Evolutionary conservation across 352 stramenopile genomes (phyloP), one percentile per base, ranked within the genome.

Genomic region (Globisporangium spinosum): DNA sequence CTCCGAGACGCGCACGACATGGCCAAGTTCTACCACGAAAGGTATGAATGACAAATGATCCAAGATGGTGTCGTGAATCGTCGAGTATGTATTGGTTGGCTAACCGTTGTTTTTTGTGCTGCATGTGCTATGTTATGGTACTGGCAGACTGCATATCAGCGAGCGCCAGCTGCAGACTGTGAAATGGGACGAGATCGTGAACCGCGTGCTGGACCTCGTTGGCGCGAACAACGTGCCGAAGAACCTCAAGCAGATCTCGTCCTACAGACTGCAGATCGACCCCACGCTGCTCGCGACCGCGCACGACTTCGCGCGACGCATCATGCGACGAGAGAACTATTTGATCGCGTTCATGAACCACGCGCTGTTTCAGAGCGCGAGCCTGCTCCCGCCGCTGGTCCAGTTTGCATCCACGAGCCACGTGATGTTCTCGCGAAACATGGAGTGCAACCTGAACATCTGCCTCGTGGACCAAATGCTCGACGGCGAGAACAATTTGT

Each of bases 271-370:
- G 27, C 88, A 95, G 57, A 83, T 96, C 60, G 78, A 95, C 27
- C 89, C 93, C 56, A 68, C 77, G 51, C 71, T 97, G 54, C 68
- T 95, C 17, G 77, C 78, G 34, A 90, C 85, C 32, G 78, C 90
- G 7, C 90, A 97, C 29, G 89, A 97, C 69, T 91, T 99, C 68
- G 95, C 97, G 0, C 82, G 94, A 64, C 92, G 98, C 56, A 99
- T 99, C 75, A 98, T 99, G 89, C 89, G 97, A 4, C 93, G 97
- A 53, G 97, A 99, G 62, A 99, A 99, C 78, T 99, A 98, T 75
- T 73, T 99, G 20, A 97, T 99, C 65, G 96, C 95, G 12, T 96
- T 98, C 70, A 97, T 99, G 80, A 99, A 99, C 78, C 83, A 96
- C 61, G 77, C 89, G 29, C 76, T 99, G 15, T 91, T 99, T 51